Conservation (phyloP, 768 basidiomycete genomes). For the Termitomyces sp. region DNA sequence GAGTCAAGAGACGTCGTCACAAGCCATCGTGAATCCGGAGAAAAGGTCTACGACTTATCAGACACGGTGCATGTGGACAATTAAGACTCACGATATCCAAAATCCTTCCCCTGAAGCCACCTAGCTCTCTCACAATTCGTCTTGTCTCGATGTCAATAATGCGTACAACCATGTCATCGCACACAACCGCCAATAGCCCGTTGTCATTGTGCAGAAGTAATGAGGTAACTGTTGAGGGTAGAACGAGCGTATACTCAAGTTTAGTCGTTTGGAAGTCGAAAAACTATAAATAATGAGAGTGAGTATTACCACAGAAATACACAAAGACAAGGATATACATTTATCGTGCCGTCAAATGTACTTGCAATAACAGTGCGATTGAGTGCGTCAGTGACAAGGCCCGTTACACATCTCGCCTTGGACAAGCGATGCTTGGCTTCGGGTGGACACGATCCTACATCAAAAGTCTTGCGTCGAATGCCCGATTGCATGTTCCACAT, state of each 20-base stretch:
- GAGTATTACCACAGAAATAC: conserved; percentile 1
- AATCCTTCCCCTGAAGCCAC: conserved; percentile 77
- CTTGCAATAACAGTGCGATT: conserved; percentile 78
- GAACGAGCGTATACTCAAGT: conserved; percentile 56
- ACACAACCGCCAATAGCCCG: conserved; percentile 74
- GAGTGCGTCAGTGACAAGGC: conserved; percentile 80
- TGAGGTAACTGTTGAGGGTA: conserved; percentile 66
- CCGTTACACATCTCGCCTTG: conserved; percentile 58
- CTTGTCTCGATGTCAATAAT: conserved; percentile 89
- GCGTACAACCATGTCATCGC: conserved; percentile 83
- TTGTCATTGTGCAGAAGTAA: conserved; percentile 80
- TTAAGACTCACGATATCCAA: conserved; percentile 69
- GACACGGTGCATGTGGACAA: neutral
- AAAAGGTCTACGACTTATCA: conserved; percentile 64
- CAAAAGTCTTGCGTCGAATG: conserved; percentile 71
- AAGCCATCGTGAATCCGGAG: conserved; percentile 93
- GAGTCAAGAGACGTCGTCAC: conserved; percentile 86
- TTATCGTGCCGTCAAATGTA: conserved; percentile 85
- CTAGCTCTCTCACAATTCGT: conserved; percentile 82
- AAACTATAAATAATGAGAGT: conserved; percentile 49
- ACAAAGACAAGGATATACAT: conserved; percentile 46
- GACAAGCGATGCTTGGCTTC: conserved; percentile 41
- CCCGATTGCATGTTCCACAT: conserved; percentile 99
- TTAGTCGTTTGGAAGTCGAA: conserved; percentile 92
- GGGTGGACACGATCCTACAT: conserved; percentile 56